Conservation (phyloP, 2,329 filamentous ascomycete species). For the Penicillium janthinellum region DNA sequence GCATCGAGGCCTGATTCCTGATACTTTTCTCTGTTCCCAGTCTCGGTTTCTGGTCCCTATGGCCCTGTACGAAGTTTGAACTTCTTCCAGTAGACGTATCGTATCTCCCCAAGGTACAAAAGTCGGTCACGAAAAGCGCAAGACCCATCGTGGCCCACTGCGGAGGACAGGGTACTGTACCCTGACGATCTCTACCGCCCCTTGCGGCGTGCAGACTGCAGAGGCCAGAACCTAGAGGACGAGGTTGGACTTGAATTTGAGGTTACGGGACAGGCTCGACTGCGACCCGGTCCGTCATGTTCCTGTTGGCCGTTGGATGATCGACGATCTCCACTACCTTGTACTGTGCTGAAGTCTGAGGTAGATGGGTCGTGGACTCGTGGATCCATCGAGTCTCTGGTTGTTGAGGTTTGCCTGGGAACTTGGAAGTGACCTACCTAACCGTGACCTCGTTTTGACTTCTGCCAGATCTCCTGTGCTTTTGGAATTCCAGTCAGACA, state of each 20-base stretch:
- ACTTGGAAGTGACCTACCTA: no score
- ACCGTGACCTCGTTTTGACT: no score
- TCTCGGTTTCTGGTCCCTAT: no score
- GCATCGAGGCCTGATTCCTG: neutral
- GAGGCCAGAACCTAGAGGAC: neutral
- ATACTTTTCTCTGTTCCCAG: neutral
- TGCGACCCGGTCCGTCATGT: conserved; percentile 21
- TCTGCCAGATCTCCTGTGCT: no score
- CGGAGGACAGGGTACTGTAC: neutral
- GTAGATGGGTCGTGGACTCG: neutral
- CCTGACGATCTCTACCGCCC: conserved; percentile 1
- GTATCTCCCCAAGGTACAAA: neutral
- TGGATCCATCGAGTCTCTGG: neutral
- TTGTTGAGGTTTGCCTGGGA: neutral
- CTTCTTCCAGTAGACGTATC: neutral
- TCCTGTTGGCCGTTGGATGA: conserved; percentile 23
- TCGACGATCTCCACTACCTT: conserved; percentile 19
- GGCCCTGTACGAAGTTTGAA: no score
- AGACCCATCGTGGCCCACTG: neutral
- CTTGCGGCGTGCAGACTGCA: conserved; percentile 22
- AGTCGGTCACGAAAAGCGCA: neutral
- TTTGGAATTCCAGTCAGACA: neutral
- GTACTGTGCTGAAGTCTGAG: neutral
- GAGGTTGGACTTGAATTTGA: conserved; percentile 3
- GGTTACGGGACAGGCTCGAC: neutral